Base-by-base conservation (phyloP, 2,329 filamentous ascomycete genomes). In the Coleophoma crateriformis region DNA sequence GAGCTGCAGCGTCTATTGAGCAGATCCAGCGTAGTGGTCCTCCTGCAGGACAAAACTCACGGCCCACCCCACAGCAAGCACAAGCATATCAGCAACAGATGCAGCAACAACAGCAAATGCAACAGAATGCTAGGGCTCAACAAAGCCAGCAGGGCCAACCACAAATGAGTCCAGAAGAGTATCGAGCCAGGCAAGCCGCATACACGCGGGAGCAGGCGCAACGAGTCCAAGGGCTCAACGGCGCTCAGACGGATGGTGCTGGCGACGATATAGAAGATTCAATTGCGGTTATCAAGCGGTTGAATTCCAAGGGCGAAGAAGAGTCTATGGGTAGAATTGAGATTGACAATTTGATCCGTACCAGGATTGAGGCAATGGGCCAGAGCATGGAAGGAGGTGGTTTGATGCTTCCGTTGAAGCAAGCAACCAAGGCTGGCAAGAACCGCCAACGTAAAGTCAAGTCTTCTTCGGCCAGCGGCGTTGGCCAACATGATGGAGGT, bases 231-330 rank as follows among this genome's bases (percentile, higher is more conserved):
- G 70, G 69, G 13, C 59, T 76, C 46, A 66, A 68, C 45, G 72
- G 73, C 44, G 69, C 82, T 20, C 88, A 96, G 66, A 85, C 85
- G 13, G 92, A 97, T 63, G 92, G 91, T 46, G 72, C 87, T 33
- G 76, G 76, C 50, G 76, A 77, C 3, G 68, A 81, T 39, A 79
- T 79, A 5, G 74, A 81, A 37, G 54, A 55, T 48, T 76, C 73
- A 67, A 66, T 70, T 33, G 80, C 78, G 8, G 71, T 88, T 38
- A 69, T 89, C 40, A 73, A 85, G 60, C 75, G 77, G 54, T 73
- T 77, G 40, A 73, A 75, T 50, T 71, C 75, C 4, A 68, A 75
- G 35, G 81, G 79, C 7, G 74, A 78, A 54, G 70, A 74, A 44
- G 70, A 69, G 32, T 79, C 75, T 68, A 77, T 77, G 70, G 79